A percentile compares a stretch with the other conserved stretches of the same genome.
phyloP scores from a whole-genome alignment of 441 rosid genomes.

The Adansonia madagascariensis region DNA sequence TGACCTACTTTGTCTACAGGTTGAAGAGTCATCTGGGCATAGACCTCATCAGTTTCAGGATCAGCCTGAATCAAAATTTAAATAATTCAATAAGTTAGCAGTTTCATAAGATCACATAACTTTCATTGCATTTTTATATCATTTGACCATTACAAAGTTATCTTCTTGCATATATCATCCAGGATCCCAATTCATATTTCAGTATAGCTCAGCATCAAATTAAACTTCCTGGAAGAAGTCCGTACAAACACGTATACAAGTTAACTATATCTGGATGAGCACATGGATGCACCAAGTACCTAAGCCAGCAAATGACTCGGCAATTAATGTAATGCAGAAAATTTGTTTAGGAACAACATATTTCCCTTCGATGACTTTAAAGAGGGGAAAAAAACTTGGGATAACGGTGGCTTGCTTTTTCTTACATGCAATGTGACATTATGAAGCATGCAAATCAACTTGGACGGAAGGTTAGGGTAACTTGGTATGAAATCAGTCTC shows the following conservation, averaged over 20 bases:
- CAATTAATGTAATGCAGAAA: not conserved
- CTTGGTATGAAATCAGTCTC: constrained; percentile 81
- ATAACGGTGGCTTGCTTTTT: constrained; percentile 32
- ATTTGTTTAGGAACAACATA: not conserved
- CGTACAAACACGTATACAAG: not conserved
- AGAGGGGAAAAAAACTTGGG: not conserved
- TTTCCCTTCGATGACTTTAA: not conserved
- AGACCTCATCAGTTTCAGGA: constrained; percentile 87
- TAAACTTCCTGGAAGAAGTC: not conserved
- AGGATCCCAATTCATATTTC: not conserved
- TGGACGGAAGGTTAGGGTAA: constrained; percentile 90
- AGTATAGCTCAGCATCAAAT: not conserved
- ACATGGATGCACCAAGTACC: not conserved
- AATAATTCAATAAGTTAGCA: constrained; percentile 13
- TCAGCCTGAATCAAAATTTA: constrained; percentile 69
- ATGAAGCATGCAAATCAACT: constrained; percentile 91
- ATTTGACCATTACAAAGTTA: not conserved
- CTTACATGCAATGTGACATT: constrained; percentile 84
- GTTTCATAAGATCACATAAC: not conserved
- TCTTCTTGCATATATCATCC: not conserved
- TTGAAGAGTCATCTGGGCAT: constrained; percentile 96
- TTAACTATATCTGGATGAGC: not conserved
- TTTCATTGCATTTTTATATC: not conserved
- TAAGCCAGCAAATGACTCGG: not conserved
- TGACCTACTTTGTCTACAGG: constrained; percentile 81